Base-by-base conservation (phyloP, 306 rosid species). In the Carpinus viminea region DNA sequence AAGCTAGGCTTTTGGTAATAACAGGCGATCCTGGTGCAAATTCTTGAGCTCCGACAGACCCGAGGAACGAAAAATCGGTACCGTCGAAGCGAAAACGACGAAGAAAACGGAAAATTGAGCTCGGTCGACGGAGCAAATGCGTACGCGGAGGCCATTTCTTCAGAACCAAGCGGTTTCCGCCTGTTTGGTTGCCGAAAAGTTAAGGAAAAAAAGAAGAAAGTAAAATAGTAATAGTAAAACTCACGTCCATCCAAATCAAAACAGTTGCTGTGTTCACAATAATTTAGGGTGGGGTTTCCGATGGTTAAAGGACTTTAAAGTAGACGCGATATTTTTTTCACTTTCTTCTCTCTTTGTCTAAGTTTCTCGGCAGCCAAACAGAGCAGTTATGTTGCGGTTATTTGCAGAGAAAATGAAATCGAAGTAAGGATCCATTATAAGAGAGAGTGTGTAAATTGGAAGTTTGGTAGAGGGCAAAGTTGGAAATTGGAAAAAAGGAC, bases 81-180 rank as follows among this genome's bases (percentile, higher is more conserved):
- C 46, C 85, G 73, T n/a, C 70, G 85, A 52, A 80, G 71, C 59
- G 88, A 75, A 74, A 81, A 79, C 31, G 77, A 70, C 17, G 88
- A 76, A 79, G 90, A 79, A 80, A 71, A 88, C 38, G 85, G 74
- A 57, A 85, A 81, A 41, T 80, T 83, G 74, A 79, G 68, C 71
- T 84, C 74, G 73, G 88, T 80, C 47, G 82, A 73, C 77, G 90
- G 82, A 73, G 89, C 70, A 74, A 84, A 73, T 66, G 91, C 92
- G 53, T 75, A 87, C 56, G 87, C 88, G 83, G 82, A 88, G 28
- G 89, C 88, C 99, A 95, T 93, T 77, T 81, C 79, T 76, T 13
- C 76, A 74, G 65, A 76, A n/a, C 60, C 43, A 75, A 73, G 56
- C n/a, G 55, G 12, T 5, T 31, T 13, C 75, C 48, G 60, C 18